Percentiles rank a stretch among this genome's conserved stretches.
Evolutionary conservation across 805 yeast species (phyloP).

Genomic region (Teunomyces kruisii): DNA sequence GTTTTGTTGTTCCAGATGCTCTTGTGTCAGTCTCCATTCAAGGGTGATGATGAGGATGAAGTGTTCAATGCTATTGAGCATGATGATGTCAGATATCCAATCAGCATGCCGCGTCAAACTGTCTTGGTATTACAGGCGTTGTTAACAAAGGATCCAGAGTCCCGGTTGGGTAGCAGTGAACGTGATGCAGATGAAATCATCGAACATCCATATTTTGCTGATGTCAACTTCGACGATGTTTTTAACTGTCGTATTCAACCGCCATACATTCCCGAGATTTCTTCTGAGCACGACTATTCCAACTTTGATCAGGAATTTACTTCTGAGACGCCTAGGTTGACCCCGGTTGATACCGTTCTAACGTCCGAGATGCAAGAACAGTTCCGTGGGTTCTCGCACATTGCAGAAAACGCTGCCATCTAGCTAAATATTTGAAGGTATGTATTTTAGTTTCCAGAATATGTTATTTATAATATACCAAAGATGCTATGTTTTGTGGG

Average conservation of each 20-base stretch:
- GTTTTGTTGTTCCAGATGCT: conserved; percentile 95
- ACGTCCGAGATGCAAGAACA: conserved; percentile 91
- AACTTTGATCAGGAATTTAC: conserved; percentile 96
- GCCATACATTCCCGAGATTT: conserved; percentile 86
- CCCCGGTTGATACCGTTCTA: conserved; percentile 88
- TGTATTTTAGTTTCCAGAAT: neutral
- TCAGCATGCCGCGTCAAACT: conserved; percentile 95
- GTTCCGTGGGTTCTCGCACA: conserved; percentile 94
- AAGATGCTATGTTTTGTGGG: neutral
- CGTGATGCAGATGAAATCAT: conserved; percentile 90
- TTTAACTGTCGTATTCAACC: conserved; percentile 70
- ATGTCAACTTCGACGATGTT: conserved; percentile 87
- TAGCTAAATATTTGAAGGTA: conserved; percentile 10
- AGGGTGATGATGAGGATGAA: conserved; percentile 96
- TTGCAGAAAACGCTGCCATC: conserved; percentile 57
- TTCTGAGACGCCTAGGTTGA: conserved; percentile 87
- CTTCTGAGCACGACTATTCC: conserved; percentile 84
- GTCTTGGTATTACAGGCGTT: conserved; percentile 91
- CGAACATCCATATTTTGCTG: conserved; percentile 92
- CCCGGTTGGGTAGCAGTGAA: conserved; percentile 83
- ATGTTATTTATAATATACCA: neutral
- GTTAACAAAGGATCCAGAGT: conserved; percentile 81
- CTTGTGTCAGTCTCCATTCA: conserved; percentile 93
- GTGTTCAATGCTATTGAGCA: conserved; percentile 93
- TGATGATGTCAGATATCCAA: conserved; percentile 95